Base-by-base conservation (phyloP, 2,329 filamentous ascomycete species). In the Diaporthe sp. region DNA sequence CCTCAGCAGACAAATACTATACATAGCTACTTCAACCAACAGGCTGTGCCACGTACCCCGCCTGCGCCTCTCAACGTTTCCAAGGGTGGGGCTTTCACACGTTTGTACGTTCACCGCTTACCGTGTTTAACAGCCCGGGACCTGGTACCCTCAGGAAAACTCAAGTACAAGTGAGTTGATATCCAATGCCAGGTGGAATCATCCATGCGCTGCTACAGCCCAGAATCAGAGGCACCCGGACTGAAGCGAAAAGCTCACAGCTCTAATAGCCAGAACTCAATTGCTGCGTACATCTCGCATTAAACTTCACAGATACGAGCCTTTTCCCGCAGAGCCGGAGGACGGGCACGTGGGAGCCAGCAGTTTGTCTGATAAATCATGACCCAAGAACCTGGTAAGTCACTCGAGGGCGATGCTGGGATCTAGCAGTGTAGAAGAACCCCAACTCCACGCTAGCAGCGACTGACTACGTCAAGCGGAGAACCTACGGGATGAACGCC, bases 361-460 rank as follows among this genome's bases (percentile, higher is more conserved):
- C 61, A 53, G 17, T 17, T 39, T 68, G 22, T 13, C 22, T 25
- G 35, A 37, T 37, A 37, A 10, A 17, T 17, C 22, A 37, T 13
- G n/a, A 66, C 27, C 63, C 63, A 35, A 12, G n/a, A 39, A 22
- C 44, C 63, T 22, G 63, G 47, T 68, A 68, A 53, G 15, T 47
- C 32, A 53, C 17, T 53, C 19, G 55, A 27, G 12, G 17, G 25
- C 4, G 22, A 17, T 8, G 22, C 27, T 37, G 32, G 47, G 32
- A 4, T 10, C 19, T 39, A 22, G 30, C 44, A 39, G n/a, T 39
- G 63, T 2, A 39, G 4, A 25, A 19, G 9, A 15, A 25, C 12
- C n/a, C 7, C 63, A n/a, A 53, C 47, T 68, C 15, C 47, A 51
- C 63, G 63, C 63, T 68, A 53, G 47, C 47, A 22, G 35, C n/a